These are phyloP conservation scores for Phoma sp. DNA, from an alignment of 2,329 filamentous ascomycete species.

Conservation along the genomic window DNA sequence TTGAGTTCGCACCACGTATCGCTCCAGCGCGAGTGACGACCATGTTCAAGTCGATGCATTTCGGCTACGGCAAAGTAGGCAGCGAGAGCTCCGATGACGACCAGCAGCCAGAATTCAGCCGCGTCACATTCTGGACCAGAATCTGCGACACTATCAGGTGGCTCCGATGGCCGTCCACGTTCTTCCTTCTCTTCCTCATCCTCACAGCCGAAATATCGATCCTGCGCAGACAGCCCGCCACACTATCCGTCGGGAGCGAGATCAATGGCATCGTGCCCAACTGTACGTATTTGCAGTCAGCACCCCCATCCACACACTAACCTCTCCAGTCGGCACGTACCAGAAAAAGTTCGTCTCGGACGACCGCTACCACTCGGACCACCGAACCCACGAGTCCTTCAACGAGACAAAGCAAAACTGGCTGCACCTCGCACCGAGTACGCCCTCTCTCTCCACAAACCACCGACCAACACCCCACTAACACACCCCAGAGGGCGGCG, in stretches of 20 bases:
- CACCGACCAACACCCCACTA: slow-evolving; percentile 14
- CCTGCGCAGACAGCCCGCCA: slow-evolving; percentile 16
- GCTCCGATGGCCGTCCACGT: slow-evolving; percentile 18
- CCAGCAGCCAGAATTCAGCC: neutral
- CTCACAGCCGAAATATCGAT: slow-evolving; percentile 23
- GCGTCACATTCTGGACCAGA: slow-evolving; percentile 2
- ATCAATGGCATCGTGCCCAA: slow-evolving; percentile 23
- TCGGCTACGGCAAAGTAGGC: slow-evolving; percentile 22
- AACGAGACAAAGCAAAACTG: too few relatives aligned
- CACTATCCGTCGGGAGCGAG: slow-evolving; percentile 13
- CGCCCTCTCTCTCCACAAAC: slow-evolving; percentile 16
- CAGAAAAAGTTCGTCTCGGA: slow-evolving; percentile 23
- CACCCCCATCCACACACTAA: neutral
- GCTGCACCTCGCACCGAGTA: too few relatives aligned
- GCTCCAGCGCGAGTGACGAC: neutral
- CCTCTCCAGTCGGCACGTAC: slow-evolving; percentile 15
- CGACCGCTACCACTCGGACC: slow-evolving; percentile 24
- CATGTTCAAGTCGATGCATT: slow-evolving; percentile 3
- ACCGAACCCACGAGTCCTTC: slow-evolving; percentile 9
- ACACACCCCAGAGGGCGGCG: slow-evolving; percentile 16
- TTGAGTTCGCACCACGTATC: neutral
- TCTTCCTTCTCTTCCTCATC: slow-evolving; percentile 17
- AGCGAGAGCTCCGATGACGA: slow-evolving; percentile 15
- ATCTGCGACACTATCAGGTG: neutral
- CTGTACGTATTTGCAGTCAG: slow-evolving; percentile 7